phyloP scores from a whole-genome alignment of 1,139 yeast genomes.

The Candida tropicalis region DNA sequence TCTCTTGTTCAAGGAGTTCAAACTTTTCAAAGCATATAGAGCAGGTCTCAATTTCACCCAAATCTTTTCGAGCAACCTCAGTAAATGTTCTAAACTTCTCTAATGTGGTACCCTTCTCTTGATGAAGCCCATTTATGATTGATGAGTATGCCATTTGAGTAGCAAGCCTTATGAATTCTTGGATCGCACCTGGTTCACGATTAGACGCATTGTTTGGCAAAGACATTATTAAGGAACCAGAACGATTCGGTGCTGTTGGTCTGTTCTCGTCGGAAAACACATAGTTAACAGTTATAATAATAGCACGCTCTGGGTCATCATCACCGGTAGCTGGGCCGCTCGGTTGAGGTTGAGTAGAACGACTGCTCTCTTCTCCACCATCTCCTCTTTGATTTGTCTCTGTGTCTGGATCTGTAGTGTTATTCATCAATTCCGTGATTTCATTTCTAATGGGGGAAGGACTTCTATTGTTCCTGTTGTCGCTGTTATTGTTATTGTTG shows the following conservation, averaged over 20 bases:
- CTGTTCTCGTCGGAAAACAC: constrained; percentile 47
- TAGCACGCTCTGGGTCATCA: constrained; percentile 24
- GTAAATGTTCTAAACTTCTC: constrained; percentile 56
- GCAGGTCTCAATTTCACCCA: constrained; percentile 42
- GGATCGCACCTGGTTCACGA: constrained; percentile 53
- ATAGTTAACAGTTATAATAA: constrained; percentile 48
- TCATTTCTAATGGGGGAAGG: constrained; percentile 4
- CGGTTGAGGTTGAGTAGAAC: not conserved
- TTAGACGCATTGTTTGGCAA: constrained; percentile 66
- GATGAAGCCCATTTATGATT: constrained; percentile 47
- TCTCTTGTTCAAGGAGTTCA: constrained; percentile 22
- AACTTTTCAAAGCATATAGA: constrained; percentile 71
- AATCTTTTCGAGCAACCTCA: constrained; percentile 26
- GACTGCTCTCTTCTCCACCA: not conserved
- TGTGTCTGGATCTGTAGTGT: too few species aligned
- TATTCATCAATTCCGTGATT: constrained; percentile 1
- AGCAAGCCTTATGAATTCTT: constrained; percentile 63
- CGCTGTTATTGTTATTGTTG: constrained; percentile 1
- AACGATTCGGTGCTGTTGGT: constrained; percentile 44
- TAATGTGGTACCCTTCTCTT: constrained; percentile 52
- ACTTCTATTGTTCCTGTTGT: constrained; percentile 1
- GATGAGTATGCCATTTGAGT: constrained; percentile 71
- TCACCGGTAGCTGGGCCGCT: constrained; percentile 1
- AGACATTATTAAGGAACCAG: constrained; percentile 61
- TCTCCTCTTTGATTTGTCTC: not conserved